Percentiles rank a stretch among this genome's conserved stretches.
Conservation (phyloP, 768 basidiomycete species). For the Kwoniella heveanensis region DNA sequence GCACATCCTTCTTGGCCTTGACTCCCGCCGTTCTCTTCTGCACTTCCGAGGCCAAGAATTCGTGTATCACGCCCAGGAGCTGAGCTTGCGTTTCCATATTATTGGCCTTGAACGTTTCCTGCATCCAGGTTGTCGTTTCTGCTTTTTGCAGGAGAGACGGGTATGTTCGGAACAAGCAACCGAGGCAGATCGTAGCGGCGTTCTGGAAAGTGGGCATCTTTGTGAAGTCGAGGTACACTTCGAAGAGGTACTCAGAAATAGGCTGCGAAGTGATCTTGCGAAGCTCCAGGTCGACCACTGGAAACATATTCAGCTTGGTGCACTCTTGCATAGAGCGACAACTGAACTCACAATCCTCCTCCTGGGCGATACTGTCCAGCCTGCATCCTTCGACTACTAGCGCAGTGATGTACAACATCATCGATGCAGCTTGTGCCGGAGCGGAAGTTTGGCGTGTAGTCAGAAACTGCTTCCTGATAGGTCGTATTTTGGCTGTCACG, state of each 20-base stretch:
- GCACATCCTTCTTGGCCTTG: slow-evolving; percentile 67
- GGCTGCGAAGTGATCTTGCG: slow-evolving; percentile 67
- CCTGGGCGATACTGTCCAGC: slow-evolving; percentile 73
- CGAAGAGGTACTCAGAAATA: slow-evolving; percentile 81
- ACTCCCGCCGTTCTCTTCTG: slow-evolving; percentile 61
- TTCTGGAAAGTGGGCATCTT: slow-evolving; percentile 65
- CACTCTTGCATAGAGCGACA: neutral
- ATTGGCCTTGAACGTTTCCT: slow-evolving; percentile 74
- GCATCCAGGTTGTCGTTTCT: slow-evolving; percentile 80
- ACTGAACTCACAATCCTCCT: slow-evolving; percentile 63
- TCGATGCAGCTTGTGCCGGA: slow-evolving; percentile 37
- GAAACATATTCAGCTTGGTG: neutral
- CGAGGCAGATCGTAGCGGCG: slow-evolving; percentile 74
- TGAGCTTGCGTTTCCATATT: slow-evolving; percentile 74
- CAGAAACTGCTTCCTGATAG: slow-evolving; percentile 67
- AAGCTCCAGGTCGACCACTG: slow-evolving; percentile 65
- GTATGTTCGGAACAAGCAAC: slow-evolving; percentile 88
- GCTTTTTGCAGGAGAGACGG: slow-evolving; percentile 86
- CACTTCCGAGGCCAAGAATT: slow-evolving; percentile 82
- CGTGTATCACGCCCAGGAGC: slow-evolving; percentile 83
- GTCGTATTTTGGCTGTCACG: slow-evolving; percentile 54
- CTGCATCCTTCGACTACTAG: slow-evolving; percentile 85
- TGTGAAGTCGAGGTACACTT: slow-evolving; percentile 70
- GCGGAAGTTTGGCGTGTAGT: slow-evolving; percentile 53
- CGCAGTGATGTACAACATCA: slow-evolving; percentile 81